phyloP scores from a whole-genome alignment of 352 stramenopile genomes.

The Globisporangium parvum region DNA sequence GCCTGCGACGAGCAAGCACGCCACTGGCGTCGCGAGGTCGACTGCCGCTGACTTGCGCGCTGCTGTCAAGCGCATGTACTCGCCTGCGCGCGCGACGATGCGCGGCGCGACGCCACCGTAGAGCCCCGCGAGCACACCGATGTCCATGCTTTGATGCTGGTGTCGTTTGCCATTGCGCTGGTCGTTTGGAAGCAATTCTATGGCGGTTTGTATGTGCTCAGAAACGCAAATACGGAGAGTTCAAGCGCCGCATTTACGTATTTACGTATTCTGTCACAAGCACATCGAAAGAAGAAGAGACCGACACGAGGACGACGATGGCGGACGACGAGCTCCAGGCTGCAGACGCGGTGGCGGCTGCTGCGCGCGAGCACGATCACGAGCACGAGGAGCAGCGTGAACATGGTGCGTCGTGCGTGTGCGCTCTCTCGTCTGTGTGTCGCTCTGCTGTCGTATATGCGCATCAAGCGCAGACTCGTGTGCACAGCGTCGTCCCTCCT shows the following conservation, averaged over 20 bases:
- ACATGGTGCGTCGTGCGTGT: not conserved
- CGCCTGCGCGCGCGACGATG: slow-evolving; percentile 40
- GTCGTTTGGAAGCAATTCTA: too few species aligned
- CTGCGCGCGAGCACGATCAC: not conserved
- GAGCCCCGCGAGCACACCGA: slow-evolving; percentile 31
- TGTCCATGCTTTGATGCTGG: slow-evolving; percentile 48
- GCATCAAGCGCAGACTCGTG: too few species aligned
- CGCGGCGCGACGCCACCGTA: slow-evolving; percentile 53
- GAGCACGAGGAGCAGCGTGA: not conserved
- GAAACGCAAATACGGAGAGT: too few species aligned
- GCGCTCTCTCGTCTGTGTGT: too few species aligned
- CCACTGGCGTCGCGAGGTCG: slow-evolving; percentile 39
- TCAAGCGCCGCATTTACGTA: too few species aligned
- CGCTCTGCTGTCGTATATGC: too few species aligned
- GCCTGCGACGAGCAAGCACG: slow-evolving; percentile 58
- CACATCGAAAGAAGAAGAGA: not conserved
- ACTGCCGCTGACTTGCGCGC: slow-evolving; percentile 32
- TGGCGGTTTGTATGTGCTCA: too few species aligned
- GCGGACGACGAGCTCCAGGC: not conserved
- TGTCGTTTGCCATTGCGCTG: too few species aligned
- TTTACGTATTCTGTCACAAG: too few species aligned
- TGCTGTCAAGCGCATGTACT: slow-evolving; percentile 43
- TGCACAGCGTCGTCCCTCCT: too few species aligned
- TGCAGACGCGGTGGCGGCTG: not conserved
- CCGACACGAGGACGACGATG: not conserved